These are phyloP conservation scores for Ogataea populi-albae DNA, from an alignment of 805 yeast genomes.

Conservation along the genomic window DNA sequence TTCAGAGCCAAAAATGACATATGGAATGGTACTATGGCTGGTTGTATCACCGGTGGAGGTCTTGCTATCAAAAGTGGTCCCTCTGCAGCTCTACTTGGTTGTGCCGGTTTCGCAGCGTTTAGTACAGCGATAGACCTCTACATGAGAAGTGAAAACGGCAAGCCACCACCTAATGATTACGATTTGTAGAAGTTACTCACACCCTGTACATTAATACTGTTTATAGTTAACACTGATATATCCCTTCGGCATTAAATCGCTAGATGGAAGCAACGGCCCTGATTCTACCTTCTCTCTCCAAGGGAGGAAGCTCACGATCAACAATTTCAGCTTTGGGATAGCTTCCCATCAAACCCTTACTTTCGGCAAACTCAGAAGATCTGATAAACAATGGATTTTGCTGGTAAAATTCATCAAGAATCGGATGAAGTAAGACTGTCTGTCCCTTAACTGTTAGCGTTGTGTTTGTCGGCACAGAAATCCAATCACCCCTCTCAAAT, in stretches of 20 bases:
- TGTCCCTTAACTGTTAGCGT: slow-evolving; percentile 76
- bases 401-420: slow-evolving; percentile 83
- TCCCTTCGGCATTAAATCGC: too few relatives aligned
- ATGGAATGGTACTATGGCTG: slow-evolving; percentile 88
- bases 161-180: slow-evolving; percentile 87
- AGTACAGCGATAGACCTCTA: slow-evolving; percentile 86
- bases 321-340: slow-evolving; percentile 64
- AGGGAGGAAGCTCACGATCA: slow-evolving; percentile 63
- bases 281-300: slow-evolving; percentile 67
- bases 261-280: slow-evolving; percentile 14
- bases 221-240: too few relatives aligned
- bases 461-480: slow-evolving; percentile 92
- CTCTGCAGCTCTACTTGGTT: slow-evolving; percentile 83
- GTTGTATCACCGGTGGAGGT: slow-evolving; percentile 96
- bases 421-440: slow-evolving; percentile 88
- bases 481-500: slow-evolving; percentile 97
- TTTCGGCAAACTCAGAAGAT: slow-evolving; percentile 77
- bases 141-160: slow-evolving; percentile 76
- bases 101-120: slow-evolving; percentile 97
- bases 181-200: slow-evolving; percentile 60
- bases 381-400: slow-evolving; percentile 65
- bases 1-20: slow-evolving; percentile 87
- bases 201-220: slow-evolving; percentile 4
- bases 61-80: slow-evolving; percentile 92
- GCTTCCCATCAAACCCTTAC: slow-evolving; percentile 91